Percentiles rank a stretch among this genome's conserved stretches.
phyloP scores from a whole-genome alignment of 1,284 basidiomycete species.

The Cutaneotrichosporon spelunceum region DNA sequence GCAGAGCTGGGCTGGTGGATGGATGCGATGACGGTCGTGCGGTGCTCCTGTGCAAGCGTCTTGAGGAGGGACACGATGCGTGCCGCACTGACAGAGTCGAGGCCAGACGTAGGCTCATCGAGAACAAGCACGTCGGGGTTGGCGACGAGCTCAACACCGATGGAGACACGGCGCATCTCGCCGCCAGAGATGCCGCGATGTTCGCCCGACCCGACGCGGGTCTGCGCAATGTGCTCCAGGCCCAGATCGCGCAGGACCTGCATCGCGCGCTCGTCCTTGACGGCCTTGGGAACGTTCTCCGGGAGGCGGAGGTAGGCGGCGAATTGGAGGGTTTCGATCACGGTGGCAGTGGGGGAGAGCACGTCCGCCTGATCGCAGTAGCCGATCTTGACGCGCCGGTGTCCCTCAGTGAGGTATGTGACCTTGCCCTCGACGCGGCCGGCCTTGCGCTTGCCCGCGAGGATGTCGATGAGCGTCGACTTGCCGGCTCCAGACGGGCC shows the following conservation, averaged over 20 bases:
- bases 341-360: slow-evolving; percentile 72
- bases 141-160: slow-evolving; percentile 64
- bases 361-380: slow-evolving; percentile 82
- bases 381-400: slow-evolving; percentile 56
- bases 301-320: slow-evolving; percentile 78
- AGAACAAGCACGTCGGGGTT: slow-evolving; percentile 62
- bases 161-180: slow-evolving; percentile 68
- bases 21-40: slow-evolving; percentile 76
- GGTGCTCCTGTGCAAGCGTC: slow-evolving; percentile 65
- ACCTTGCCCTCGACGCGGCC: slow-evolving; percentile 58
- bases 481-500: slow-evolving; percentile 84
- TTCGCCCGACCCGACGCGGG: slow-evolving; percentile 67
- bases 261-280: slow-evolving; percentile 66
- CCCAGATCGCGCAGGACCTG: slow-evolving; percentile 71
- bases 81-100: slow-evolving; percentile 82
- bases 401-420: slow-evolving; percentile 49
- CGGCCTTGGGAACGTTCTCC: slow-evolving; percentile 65
- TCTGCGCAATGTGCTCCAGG: slow-evolving; percentile 65
- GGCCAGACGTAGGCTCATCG: slow-evolving; percentile 65
- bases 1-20: slow-evolving; percentile 83
- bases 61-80: slow-evolving; percentile 72
- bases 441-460: slow-evolving; percentile 71
- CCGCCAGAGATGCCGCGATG: slow-evolving; percentile 65
- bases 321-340: slow-evolving; percentile 76
- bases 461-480: slow-evolving; percentile 76